These are phyloP conservation scores for Takakia lepidozioides DNA, from an alignment of 225 moss, liverwort and hornwort species.

Conservation along the genomic window DNA sequence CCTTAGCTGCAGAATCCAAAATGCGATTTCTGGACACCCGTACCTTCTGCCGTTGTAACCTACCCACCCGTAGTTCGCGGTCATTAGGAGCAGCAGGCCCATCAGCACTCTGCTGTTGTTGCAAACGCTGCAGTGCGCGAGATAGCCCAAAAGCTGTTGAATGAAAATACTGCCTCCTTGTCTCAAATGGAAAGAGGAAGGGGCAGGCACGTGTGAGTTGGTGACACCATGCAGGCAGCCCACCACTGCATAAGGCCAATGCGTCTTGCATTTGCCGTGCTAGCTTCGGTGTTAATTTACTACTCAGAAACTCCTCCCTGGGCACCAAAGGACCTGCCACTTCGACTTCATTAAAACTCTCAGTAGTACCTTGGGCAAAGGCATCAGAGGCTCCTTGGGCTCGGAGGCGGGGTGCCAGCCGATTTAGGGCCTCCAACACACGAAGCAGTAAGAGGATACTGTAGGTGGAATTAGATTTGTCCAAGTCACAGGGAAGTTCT, in stretches of 20 bases:
- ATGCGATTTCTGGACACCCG: constrained; percentile 93
- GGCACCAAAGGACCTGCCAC: constrained; percentile 61
- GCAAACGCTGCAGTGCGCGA: constrained; percentile 90
- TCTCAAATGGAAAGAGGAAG: constrained; percentile 94
- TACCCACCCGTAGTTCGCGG: constrained; percentile 85
- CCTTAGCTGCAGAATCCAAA: constrained; percentile 88
- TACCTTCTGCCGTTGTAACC: constrained; percentile 95
- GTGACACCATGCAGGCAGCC: constrained; percentile 92
- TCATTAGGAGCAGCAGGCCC: constrained; percentile 65
- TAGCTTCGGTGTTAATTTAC: constrained; percentile 91
- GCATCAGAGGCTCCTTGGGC: constrained; percentile 62
- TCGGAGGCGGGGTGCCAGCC: constrained; percentile 75
- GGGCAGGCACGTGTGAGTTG: constrained; percentile 96
- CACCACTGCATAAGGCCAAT: constrained; percentile 91
- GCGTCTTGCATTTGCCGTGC: constrained; percentile 99
- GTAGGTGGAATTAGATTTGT: constrained; percentile 80
- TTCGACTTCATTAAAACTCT: constrained; percentile 29
- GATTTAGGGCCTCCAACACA: constrained; percentile 82
- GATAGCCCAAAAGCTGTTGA: constrained; percentile 92
- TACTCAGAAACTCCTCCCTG: constrained; percentile 79
- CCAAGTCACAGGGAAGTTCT: constrained; percentile 90
- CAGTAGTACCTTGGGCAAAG: constrained; percentile 50
- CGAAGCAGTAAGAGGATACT: constrained; percentile 79
- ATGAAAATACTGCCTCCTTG: constrained; percentile 93
- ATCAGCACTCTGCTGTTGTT: constrained; percentile 94